phyloP scores from a whole-genome alignment of 192 early-diverging fungal genomes.

The Cetraspora pellucida region DNA sequence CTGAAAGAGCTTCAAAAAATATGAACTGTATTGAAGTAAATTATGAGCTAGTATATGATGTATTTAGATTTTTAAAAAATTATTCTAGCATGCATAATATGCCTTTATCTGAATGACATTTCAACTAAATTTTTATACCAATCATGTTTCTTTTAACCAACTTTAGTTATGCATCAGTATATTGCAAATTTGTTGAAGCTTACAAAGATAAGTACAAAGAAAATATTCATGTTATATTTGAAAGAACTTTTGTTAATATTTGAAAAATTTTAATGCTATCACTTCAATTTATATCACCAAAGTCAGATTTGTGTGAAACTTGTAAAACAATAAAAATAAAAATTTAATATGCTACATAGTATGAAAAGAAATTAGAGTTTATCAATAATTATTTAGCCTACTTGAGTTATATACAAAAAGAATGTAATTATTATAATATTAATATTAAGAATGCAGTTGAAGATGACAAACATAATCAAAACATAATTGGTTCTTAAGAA shows the following conservation, averaged over 20 bases:
- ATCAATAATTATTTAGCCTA: background rate
- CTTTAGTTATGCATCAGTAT: background rate
- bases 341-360: background rate
- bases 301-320: constrained; percentile 1
- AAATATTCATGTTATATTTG: background rate
- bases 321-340: constrained; percentile 2
- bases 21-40: background rate
- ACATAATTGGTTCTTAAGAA: too few species aligned
- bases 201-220: background rate
- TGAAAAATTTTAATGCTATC: background rate
- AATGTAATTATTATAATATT: constrained; percentile 3
- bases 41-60: background rate
- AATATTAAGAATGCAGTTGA: constrained; percentile 8
- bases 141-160: background rate
- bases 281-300: background rate
- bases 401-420: background rate
- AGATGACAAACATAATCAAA: background rate
- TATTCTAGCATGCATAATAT: background rate
- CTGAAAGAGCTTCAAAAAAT: background rate
- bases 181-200: background rate
- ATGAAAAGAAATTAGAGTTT: constrained; percentile 1
- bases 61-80: background rate
- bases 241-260: background rate
- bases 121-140: background rate
- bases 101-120: background rate